These are phyloP conservation scores for Bolboschoenoplectus hybrid DNA, from an alignment of 202 grass and related monocot species.

Conservation along the genomic window DNA sequence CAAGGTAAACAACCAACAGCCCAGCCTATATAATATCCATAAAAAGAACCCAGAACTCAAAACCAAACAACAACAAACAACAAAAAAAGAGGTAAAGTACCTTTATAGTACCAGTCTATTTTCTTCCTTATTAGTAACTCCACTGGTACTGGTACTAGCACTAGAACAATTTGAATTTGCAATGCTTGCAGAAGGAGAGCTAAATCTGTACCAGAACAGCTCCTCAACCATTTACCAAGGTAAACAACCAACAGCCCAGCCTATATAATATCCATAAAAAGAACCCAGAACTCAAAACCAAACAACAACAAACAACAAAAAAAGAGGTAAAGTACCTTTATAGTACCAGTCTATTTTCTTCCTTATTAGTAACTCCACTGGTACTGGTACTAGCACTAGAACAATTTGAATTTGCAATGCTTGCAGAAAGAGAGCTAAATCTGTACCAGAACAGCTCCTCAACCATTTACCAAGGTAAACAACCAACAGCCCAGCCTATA, in stretches of 20 bases:
- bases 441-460: too few relatives aligned
- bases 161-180: too few relatives aligned
- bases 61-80: neutral
- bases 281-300: neutral
- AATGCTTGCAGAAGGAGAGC: too few relatives aligned
- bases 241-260: neutral
- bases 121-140: too few relatives aligned
- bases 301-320: neutral
- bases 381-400: too few relatives aligned
- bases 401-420: too few relatives aligned
- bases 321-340: too few relatives aligned
- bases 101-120: neutral
- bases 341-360: neutral
- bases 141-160: neutral
- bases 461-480: neutral
- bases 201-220: too few relatives aligned
- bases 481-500: neutral
- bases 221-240: neutral
- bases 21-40: neutral
- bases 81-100: too few relatives aligned
- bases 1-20: neutral
- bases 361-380: too few relatives aligned
- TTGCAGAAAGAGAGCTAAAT: too few relatives aligned
- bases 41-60: neutral
- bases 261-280: slow-evolving; percentile 1